Evolutionary conservation across 305 asterid species (phyloP), one percentile per base, ranked within the genome.

Genomic region (Fraxinus dipetala): DNA sequence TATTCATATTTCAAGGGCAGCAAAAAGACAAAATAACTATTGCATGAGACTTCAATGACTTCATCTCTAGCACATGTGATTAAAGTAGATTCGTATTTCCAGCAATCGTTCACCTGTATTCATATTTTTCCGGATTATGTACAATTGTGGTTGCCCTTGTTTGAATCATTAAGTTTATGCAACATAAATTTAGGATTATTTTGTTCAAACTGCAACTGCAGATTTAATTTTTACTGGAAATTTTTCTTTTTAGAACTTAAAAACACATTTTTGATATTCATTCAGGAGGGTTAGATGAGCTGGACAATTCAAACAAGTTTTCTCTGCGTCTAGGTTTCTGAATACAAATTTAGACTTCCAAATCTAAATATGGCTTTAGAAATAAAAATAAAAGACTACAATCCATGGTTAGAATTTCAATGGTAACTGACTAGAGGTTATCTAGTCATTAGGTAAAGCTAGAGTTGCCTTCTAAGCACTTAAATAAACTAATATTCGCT

Each of bases 1-100:
- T 13, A 28, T 10, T 38, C 51, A 36, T 30, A 59, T 38, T 51
- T 54, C 38, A 11, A 54, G 70, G 74, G 30, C 67, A n/a, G 30
- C 67, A n/a, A 70, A 86, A 75, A n/a, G 36, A 59, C 61, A 77
- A 11, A 75, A 79, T 36, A 38, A 76, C 74, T 54, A n/a, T 36
- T 72, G 20, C 78, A 38, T 43, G 79, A 79, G 76, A 28, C 80
- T 76, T 26, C 20, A 35, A 40, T 51, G 45, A 48, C 26, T 36
- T 59, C 70, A 79, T 14, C 61, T 28, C 38, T 11, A 48, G 35
- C 45, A 61, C 10, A 22, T 10, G 40, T 34, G 65, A 48, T 24
- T 30, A 14, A 45, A 30, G 72, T 14, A 22, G 72, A 79, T 72
- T 67, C 9, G 48, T 67, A 40, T 34, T 10, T 67, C 80, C 63